A percentile compares a stretch with the other conserved stretches of the same genome.
These are phyloP conservation scores for Eucalyptus brandiana DNA, from an alignment of 345 rosid species.

Conservation along the genomic window DNA sequence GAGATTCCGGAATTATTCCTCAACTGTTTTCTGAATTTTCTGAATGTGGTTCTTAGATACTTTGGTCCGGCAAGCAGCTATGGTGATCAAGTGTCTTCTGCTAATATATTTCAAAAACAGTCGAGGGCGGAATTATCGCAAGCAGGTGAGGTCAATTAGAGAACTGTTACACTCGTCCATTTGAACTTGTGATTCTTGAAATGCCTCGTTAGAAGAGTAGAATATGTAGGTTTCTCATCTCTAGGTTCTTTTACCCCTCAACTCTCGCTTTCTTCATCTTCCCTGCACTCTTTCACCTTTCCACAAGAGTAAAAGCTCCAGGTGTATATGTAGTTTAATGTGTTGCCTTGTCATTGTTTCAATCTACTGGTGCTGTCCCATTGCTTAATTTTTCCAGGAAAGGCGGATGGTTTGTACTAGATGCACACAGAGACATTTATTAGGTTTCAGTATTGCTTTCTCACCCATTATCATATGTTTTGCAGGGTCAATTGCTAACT, in stretches of 20 bases:
- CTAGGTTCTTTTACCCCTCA: not conserved
- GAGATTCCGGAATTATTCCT: not conserved
- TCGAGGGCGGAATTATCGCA: slow-evolving; percentile 89
- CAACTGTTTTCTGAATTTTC: not conserved
- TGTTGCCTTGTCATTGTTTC: not conserved
- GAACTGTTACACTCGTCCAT: not conserved
- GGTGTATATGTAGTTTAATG: not conserved
- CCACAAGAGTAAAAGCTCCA: not conserved
- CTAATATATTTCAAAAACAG: slow-evolving; percentile 90
- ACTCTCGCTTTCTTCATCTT: not conserved
- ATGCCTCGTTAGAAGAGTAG: not conserved
- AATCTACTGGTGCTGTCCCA: not conserved
- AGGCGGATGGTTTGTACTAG: not conserved
- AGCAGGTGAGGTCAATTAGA: slow-evolving; percentile 48
- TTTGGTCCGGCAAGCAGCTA: slow-evolving; percentile 82
- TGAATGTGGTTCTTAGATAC: slow-evolving; percentile 32
- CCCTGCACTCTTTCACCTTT: not conserved
- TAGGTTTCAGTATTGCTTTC: not conserved
- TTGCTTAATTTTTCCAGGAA: not conserved
- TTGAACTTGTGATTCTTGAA: not conserved
- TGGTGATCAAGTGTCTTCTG: slow-evolving; percentile 79
- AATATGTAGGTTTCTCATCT: not conserved
- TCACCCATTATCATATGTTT: not conserved
- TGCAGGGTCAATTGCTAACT: slow-evolving; percentile 74
- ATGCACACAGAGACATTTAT: not conserved